phyloP scores from a whole-genome alignment of 768 basidiomycete genomes.

The Strobilomyces confusus region DNA sequence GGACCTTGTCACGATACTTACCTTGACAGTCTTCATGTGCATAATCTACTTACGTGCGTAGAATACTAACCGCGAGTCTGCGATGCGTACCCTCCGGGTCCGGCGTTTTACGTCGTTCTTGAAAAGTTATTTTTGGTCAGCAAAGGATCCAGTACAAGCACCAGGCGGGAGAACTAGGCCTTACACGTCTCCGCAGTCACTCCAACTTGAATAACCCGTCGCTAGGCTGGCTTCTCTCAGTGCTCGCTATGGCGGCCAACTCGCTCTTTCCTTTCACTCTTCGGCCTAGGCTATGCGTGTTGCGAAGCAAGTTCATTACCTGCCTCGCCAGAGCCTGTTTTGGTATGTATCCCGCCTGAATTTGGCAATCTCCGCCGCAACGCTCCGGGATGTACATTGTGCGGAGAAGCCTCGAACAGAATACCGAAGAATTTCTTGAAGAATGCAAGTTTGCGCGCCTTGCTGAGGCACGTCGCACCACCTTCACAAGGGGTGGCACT shows the following conservation, averaged over 20 bases:
- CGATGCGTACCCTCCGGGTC: neutral
- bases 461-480: too few relatives aligned
- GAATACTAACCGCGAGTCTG: conserved; percentile 4
- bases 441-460: too few relatives aligned
- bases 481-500: too few relatives aligned
- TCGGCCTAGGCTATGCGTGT: neutral
- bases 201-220: too few relatives aligned
- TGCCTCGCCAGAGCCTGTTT: neutral
- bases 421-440: too few relatives aligned
- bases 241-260: too few relatives aligned
- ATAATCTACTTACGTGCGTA: conserved; percentile 12
- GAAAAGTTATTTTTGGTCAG: neutral
- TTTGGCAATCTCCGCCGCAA: too few relatives aligned
- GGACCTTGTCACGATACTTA: conserved; percentile 11
- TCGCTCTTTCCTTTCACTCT: neutral
- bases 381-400: too few relatives aligned
- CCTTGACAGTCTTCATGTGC: conserved; percentile 14
- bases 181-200: too few relatives aligned
- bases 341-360: too few relatives aligned
- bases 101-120: neutral
- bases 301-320: neutral
- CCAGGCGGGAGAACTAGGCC: neutral
- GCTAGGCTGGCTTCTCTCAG: too few relatives aligned
- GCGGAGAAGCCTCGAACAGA: too few relatives aligned
- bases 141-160: neutral